Evolutionary conservation across 768 basidiomycete species (phyloP), one percentile per base, ranked within the genome.

Genomic region (Boletus vermiculosoides): DNA sequence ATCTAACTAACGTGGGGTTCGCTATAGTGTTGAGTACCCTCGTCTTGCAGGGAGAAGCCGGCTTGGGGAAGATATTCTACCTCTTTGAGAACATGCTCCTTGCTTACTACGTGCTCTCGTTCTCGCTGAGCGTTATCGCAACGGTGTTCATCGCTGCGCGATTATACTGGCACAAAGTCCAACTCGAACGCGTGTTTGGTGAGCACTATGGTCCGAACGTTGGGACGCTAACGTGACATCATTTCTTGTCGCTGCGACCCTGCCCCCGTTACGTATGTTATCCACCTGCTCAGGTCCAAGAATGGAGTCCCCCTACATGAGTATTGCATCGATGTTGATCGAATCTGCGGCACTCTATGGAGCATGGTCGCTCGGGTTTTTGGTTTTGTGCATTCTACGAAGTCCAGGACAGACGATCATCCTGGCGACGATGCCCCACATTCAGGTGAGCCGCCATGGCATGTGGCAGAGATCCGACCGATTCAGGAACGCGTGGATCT

Each of bases 321-420:
- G 28, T 15, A 57, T 70, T 15, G 68, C 56, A 11, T 52, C 66
- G 0, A 48, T 68, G 37, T 15, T 70, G 47, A 42, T 68, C 40
- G 68, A 68, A 46, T 70, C 67, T 5, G 68, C 66, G 1, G 55
- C 63, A 5, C 47, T 70, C 10, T 68, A 68, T 10, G 68, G 59
- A 6, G 33, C 44, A 22, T 68, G 67, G 67, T 68, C 68, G 1
- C 34, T 70, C 46, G 28, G 53, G 12, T 68, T 66, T 44, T 37
- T 68, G 44, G 41, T 70, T 25, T 41, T 70, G 7, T 66, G 46
- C 36, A 11, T 66, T n/a, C 33, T 36, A 16, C 25, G 9, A 1
- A 65, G 46, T 15, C 56, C 69, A 4, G 61, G 54, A 22, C 67
- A 66, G 53, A 56, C 48, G 9, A 15, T 66, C 39, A 20, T 68